Conservation (phyloP, 108 stramenopile genomes). For the Nannochloropsis gaditana region DNA sequence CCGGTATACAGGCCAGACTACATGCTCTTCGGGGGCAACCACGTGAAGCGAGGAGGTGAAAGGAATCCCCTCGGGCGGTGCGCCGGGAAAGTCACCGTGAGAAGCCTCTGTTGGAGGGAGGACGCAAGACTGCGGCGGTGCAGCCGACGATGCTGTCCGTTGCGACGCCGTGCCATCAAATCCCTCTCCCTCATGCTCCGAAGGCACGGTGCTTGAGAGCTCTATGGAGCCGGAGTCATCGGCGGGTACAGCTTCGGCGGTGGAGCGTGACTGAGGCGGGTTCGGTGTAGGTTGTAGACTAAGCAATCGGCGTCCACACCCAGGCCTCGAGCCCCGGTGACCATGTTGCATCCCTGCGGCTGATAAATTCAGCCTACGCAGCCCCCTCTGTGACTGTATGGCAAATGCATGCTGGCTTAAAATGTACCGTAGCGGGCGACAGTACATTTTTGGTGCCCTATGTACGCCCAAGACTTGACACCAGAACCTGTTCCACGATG, state of each 20-base stretch:
- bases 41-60: background rate
- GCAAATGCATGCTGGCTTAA: too few species aligned
- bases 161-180: background rate
- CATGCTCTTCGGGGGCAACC: background rate
- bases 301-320: too few species aligned
- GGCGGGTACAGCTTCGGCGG: background rate
- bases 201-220: background rate
- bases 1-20: slow-evolving; percentile 41
- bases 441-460: too few species aligned
- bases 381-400: too few species aligned
- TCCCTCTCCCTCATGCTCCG: background rate
- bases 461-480: too few species aligned
- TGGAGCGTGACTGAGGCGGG: background rate
- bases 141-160: background rate
- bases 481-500: too few species aligned
- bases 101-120: background rate
- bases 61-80: background rate
- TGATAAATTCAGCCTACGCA: too few species aligned
- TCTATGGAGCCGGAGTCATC: background rate
- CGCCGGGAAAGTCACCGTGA: background rate
- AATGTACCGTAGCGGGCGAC: too few species aligned
- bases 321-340: too few species aligned
- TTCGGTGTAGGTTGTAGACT: too few species aligned
- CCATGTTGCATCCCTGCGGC: too few species aligned
- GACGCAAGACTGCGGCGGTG: background rate